A percentile compares a stretch with the other conserved stretches of the same genome.
Conservation (phyloP, 73 alveolate genomes). For the Uronychia setigera region DNA sequence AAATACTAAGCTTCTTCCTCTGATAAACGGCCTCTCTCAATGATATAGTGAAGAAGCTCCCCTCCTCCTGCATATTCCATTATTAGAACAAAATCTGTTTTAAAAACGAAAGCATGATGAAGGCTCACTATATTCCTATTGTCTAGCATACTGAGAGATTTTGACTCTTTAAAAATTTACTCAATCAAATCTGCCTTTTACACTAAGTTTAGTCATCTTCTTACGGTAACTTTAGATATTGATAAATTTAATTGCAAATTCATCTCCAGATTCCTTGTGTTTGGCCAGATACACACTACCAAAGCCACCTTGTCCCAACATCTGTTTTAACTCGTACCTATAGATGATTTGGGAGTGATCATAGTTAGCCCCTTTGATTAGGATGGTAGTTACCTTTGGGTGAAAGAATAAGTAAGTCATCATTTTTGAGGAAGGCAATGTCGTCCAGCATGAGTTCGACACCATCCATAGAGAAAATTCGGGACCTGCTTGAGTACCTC, state of each 20-base stretch:
- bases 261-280: conserved; percentile 71
- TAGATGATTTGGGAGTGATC: conserved; percentile 3
- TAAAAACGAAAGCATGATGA: conserved; percentile 35
- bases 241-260: conserved; percentile 80
- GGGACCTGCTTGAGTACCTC: background rate
- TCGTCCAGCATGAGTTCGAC: background rate
- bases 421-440: background rate
- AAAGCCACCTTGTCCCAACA: conserved; percentile 37
- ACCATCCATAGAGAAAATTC: background rate
- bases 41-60: conserved; percentile 49
- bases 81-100: conserved; percentile 43
- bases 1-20: conserved; percentile 48
- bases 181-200: conserved; percentile 44
- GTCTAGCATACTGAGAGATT: conserved; percentile 57
- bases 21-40: conserved; percentile 29
- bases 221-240: conserved; percentile 37
- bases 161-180: conserved; percentile 61
- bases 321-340: conserved; percentile 10
- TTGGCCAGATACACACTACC: conserved; percentile 84
- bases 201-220: conserved; percentile 10
- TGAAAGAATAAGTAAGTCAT: background rate
- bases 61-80: conserved; percentile 75
- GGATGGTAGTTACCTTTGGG: background rate
- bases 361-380: conserved; percentile 11
- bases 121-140: conserved; percentile 55